These are phyloP conservation scores for Hypoxylon trugodes DNA, from an alignment of 495 filamentous ascomycete species.

Conservation along the genomic window DNA sequence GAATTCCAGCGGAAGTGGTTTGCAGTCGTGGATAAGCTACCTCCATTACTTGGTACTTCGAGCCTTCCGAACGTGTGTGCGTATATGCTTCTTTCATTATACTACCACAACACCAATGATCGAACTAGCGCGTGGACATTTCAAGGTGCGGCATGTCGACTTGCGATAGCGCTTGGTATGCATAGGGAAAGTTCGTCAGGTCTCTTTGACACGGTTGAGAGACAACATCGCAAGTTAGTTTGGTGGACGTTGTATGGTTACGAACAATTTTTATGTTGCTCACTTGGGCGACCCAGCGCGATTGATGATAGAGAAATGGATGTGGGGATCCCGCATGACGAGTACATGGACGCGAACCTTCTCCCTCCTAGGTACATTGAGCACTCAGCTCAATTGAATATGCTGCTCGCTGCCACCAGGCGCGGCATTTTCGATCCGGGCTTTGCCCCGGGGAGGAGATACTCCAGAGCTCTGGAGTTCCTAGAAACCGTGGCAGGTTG, in stretches of 20 bases:
- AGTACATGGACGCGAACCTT: constrained; percentile 37
- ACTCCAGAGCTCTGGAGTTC: constrained; percentile 40
- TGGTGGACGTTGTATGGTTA: constrained; percentile 59
- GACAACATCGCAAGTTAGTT: constrained; percentile 55
- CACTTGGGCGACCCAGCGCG: constrained; percentile 56
- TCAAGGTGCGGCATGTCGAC: constrained; percentile 52
- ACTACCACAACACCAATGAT: constrained; percentile 57
- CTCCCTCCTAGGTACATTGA: constrained; percentile 42
- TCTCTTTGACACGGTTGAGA: constrained; percentile 48
- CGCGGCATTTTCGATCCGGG: constrained; percentile 32
- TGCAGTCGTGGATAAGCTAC: constrained; percentile 41
- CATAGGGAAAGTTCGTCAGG: constrained; percentile 53
- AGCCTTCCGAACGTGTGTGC: constrained; percentile 56
- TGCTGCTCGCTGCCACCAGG: constrained; percentile 27
- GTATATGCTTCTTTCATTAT: constrained; percentile 55
- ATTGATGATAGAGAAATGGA: constrained; percentile 55
- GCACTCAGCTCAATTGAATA: constrained; percentile 28
- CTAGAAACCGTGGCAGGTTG: constrained; percentile 49
- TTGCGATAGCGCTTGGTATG: constrained; percentile 58
- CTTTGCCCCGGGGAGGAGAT: constrained; percentile 27
- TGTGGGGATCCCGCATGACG: constrained; percentile 47
- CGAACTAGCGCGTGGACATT: constrained; percentile 55
- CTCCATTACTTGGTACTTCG: constrained; percentile 48
- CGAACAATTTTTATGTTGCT: constrained; percentile 56
- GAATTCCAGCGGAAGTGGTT: constrained; percentile 51